Evolutionary conservation across 2,329 filamentous ascomycete species (phyloP).

Genomic region (Camillea tinctor): DNA sequence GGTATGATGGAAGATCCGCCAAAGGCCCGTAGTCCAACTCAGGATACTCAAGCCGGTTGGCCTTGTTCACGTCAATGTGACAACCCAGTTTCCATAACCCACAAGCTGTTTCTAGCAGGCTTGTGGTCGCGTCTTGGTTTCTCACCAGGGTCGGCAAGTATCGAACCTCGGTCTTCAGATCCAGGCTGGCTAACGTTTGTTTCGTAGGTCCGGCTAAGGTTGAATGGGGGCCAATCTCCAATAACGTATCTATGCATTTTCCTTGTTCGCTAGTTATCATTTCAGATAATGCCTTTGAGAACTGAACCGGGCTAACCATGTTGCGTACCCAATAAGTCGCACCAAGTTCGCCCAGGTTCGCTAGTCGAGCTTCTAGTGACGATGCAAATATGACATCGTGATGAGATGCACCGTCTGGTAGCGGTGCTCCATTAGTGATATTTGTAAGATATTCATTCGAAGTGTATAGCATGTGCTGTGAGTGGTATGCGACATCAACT

Average conservation of each 20-base stretch:
- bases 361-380: not conserved
- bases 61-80: slow-evolving; percentile 2
- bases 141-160: slow-evolving; percentile 1
- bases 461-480: slow-evolving; percentile 27
- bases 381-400: not conserved
- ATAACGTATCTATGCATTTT: slow-evolving; percentile 1
- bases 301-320: slow-evolving; percentile 1
- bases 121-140: not conserved
- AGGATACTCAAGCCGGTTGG: not conserved
- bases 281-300: not conserved
- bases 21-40: not conserved
- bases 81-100: not conserved
- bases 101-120: not conserved
- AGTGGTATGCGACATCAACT: slow-evolving; percentile 19
- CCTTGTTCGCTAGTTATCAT: not conserved
- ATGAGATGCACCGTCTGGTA: not conserved
- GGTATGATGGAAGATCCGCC: slow-evolving; percentile 10
- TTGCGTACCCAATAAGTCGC: slow-evolving; percentile 33
- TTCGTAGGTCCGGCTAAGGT: slow-evolving; percentile 31
- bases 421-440: not conserved
- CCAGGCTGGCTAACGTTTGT: not conserved
- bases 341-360: slow-evolving; percentile 2
- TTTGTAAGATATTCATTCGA: not conserved
- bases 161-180: not conserved
- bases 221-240: slow-evolving; percentile 22